phyloP scores from a whole-genome alignment of 2,329 filamentous ascomycete genomes.

The Trichophyton simii region DNA sequence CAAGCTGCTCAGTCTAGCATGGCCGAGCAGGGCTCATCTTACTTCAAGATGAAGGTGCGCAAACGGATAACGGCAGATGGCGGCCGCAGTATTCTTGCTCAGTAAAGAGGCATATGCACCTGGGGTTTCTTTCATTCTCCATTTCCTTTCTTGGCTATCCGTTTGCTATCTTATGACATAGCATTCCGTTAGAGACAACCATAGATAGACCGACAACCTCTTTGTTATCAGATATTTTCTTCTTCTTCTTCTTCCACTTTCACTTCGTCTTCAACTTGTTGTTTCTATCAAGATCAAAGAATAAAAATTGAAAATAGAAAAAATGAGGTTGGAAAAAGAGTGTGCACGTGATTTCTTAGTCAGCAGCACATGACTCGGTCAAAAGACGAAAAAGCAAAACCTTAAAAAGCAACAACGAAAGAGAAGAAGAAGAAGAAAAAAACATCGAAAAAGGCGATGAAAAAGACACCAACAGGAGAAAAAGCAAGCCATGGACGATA shows the following conservation, averaged over 20 bases:
- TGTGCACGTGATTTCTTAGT: neutral
- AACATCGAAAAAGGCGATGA: neutral
- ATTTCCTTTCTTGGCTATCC: neutral
- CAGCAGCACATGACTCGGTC: neutral
- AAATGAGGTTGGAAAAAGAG: neutral
- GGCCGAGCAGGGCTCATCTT: constrained; percentile 19
- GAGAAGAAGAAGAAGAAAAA: neutral
- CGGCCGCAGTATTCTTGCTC: constrained; percentile 29
- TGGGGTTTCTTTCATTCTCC: neutral
- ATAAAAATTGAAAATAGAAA: neutral
- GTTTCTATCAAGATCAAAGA: neutral
- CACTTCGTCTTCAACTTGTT: neutral
- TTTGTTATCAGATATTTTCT: neutral
- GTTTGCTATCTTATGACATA: neutral
- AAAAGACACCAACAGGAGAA: neutral
- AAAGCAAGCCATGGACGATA: neutral
- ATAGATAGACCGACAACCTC: neutral
- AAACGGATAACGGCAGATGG: constrained; percentile 34
- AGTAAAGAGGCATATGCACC: neutral
- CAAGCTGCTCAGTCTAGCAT: neutral
- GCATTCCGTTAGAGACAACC: neutral
- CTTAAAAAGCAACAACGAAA: neutral
- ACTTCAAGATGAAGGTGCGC: constrained; percentile 30
- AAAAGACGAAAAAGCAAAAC: neutral
- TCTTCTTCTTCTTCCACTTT: neutral